Evolutionary conservation across 495 filamentous ascomycete genomes (phyloP).

Genomic region (Podospora tetraspora): DNA sequence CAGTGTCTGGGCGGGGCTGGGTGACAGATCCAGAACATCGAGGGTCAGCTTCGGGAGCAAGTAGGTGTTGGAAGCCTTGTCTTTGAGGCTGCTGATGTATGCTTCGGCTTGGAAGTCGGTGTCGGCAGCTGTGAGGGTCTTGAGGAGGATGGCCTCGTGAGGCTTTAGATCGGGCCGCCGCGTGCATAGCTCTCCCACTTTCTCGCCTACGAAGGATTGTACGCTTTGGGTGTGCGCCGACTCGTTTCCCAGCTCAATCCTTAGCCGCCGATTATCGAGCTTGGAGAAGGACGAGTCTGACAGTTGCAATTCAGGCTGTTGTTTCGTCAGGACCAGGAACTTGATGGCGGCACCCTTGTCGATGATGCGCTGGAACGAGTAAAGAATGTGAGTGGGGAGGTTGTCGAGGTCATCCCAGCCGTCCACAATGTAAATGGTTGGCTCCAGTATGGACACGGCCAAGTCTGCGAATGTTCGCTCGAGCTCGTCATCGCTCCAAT

Average conservation of each 20-base stretch:
- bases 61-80: not conserved
- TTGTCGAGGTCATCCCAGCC: not conserved
- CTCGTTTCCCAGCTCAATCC: not conserved
- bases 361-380: not conserved
- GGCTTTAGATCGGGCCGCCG: not conserved
- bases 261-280: not conserved
- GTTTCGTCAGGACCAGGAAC: not conserved
- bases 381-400: not conserved
- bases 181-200: not conserved
- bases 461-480: not conserved
- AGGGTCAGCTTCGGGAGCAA: not conserved
- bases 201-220: not conserved
- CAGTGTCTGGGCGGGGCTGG: not conserved
- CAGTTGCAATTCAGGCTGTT: not conserved
- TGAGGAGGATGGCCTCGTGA: not conserved
- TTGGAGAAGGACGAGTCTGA: not conserved
- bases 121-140: not conserved
- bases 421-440: not conserved
- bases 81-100: not conserved
- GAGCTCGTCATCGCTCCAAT: not conserved
- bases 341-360: not conserved
- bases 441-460: not conserved
- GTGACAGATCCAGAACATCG: not conserved
- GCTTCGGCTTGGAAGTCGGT: not conserved
- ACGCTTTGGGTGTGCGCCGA: not conserved